phyloP scores from a whole-genome alignment of 75 land plant species.

The Ceratopteris richardii region DNA sequence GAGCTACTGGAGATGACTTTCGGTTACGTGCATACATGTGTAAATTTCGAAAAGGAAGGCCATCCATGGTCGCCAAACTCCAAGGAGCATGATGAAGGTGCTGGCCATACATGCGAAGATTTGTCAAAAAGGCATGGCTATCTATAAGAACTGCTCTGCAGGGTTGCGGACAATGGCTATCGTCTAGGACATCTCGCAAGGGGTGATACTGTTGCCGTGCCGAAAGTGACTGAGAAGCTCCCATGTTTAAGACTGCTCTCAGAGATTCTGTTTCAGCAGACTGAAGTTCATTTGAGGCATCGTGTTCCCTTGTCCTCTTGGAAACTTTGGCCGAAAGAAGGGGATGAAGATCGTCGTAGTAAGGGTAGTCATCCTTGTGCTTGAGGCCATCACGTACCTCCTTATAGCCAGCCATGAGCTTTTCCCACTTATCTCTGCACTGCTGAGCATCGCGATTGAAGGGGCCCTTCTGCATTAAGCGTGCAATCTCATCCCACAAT shows the following conservation, averaged over 20 bases:
- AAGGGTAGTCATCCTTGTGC: constrained; percentile 38
- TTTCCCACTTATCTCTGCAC: constrained; percentile 56
- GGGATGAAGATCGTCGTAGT: constrained; percentile 42
- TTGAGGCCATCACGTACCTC: constrained; percentile 42
- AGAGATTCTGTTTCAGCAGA: not conserved
- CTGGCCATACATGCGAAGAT: not conserved
- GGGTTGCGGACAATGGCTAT: too few species aligned
- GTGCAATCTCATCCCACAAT: constrained; percentile 47
- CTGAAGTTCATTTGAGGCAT: not conserved
- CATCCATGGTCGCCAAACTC: constrained; percentile 3
- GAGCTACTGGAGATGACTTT: not conserved
- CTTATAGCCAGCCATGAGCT: constrained; percentile 46
- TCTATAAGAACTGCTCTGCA: not conserved
- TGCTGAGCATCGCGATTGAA: constrained; percentile 44
- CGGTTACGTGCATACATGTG: constrained; percentile 9
- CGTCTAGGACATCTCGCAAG: too few species aligned
- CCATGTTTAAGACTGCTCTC: not conserved
- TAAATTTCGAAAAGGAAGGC: constrained; percentile 3
- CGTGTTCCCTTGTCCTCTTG: constrained; percentile 16
- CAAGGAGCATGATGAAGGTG: constrained; percentile 7
- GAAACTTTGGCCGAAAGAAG: constrained; percentile 25
- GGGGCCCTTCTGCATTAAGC: constrained; percentile 20
- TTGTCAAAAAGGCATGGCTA: not conserved
- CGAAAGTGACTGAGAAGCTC: too few species aligned
- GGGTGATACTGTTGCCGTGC: too few species aligned